phyloP scores from a whole-genome alignment of 2,329 filamentous ascomycete genomes.

The Bipolaris victoriae region DNA sequence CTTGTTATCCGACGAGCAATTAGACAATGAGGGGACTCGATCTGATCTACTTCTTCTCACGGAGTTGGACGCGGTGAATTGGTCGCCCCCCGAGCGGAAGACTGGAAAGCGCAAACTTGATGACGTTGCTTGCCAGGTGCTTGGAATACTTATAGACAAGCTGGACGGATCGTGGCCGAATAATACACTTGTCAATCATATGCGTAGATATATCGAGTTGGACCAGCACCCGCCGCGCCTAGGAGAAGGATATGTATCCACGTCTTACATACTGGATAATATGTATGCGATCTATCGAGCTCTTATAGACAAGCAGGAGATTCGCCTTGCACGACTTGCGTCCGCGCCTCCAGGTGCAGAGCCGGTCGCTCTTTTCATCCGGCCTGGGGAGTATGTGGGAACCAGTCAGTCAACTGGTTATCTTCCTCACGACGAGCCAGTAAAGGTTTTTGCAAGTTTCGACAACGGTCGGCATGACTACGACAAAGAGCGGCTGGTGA shows the following conservation, averaged over 20 bases:
- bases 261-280: slow-evolving; percentile 13
- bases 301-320: slow-evolving; percentile 7
- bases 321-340: slow-evolving; percentile 14
- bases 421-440: not conserved
- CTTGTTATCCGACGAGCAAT: slow-evolving; percentile 1
- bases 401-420: not conserved
- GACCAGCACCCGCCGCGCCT: not conserved
- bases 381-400: slow-evolving; percentile 3
- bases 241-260: not conserved
- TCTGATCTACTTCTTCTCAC: not conserved
- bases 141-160: not conserved
- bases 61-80: not conserved
- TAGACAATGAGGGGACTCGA: not conserved
- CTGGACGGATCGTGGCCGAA: not conserved
- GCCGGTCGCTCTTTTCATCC: slow-evolving; percentile 19
- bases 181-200: not conserved
- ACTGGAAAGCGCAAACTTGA: slow-evolving; percentile 1
- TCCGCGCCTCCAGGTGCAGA: slow-evolving; percentile 2
- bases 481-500: slow-evolving; percentile 17
- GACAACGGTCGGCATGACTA: slow-evolving; percentile 10
- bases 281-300: slow-evolving; percentile 17
- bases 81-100: not conserved
- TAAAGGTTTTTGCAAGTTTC: slow-evolving; percentile 24
- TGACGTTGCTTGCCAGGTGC: not conserved
- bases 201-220: not conserved